phyloP scores from a whole-genome alignment of 116 monocot species.

The Phalaenopsis hybrid region DNA sequence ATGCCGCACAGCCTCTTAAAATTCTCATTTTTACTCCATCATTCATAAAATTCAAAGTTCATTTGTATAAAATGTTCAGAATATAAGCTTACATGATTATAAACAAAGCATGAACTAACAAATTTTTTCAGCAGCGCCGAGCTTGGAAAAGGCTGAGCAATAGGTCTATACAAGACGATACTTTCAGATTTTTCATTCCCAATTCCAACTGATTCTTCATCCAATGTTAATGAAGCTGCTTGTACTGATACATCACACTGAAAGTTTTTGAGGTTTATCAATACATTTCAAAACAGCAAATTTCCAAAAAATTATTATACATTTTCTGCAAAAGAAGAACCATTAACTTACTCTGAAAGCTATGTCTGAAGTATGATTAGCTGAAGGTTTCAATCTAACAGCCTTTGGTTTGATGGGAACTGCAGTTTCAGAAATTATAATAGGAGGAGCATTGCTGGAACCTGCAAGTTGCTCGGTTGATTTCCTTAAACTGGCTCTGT shows the following conservation, averaged over 20 bases:
- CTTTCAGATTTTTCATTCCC: conserved; percentile 8
- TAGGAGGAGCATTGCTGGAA: neutral
- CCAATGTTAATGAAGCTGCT: conserved; percentile 10
- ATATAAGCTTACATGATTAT: neutral
- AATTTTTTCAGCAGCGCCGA: conserved; percentile 5
- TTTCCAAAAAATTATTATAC: neutral
- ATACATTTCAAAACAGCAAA: neutral
- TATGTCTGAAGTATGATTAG: neutral
- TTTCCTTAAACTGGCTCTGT: neutral
- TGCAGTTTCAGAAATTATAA: neutral
- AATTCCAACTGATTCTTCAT: neutral
- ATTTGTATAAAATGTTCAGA: no score
- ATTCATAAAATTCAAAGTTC: no score
- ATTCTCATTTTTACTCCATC: no score
- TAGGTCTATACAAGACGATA: conserved; percentile 23
- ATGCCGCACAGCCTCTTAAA: no score
- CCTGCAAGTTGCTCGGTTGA: no score
- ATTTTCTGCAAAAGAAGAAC: neutral
- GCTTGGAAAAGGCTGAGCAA: conserved; percentile 24
- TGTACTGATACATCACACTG: conserved; percentile 29
- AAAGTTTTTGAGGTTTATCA: neutral
- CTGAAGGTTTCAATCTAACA: neutral
- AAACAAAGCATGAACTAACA: conserved; percentile 13
- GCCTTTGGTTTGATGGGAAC: neutral
- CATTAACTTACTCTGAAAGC: neutral